Evolutionary conservation across 176 grass and related monocot genomes (phyloP).

Genomic region (Aechmea fasciata): DNA sequence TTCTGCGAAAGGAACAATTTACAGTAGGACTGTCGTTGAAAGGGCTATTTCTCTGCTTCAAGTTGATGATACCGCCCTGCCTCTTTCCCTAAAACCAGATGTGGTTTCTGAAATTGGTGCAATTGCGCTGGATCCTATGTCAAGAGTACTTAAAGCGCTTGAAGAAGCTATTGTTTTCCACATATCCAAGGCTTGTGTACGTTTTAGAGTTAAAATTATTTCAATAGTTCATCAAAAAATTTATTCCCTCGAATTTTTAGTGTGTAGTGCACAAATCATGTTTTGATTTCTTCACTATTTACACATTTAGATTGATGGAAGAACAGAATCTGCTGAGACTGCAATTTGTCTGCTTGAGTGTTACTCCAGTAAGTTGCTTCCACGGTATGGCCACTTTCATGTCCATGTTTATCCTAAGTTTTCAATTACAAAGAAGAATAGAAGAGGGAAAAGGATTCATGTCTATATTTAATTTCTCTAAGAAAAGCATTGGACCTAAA

Average conservation of each 20-base stretch:
- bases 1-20: conserved; percentile 48
- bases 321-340: conserved; percentile 25
- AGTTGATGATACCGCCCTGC: conserved; percentile 34
- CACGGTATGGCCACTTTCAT: conserved; percentile 47
- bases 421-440: neutral
- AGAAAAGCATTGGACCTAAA: too few relatives aligned
- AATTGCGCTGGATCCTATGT: conserved; percentile 37
- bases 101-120: conserved; percentile 67
- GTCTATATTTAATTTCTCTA: neutral
- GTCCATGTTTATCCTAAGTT: neutral
- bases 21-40: conserved; percentile 51
- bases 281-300: neutral
- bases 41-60: conserved; percentile 58
- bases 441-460: neutral
- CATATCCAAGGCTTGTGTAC: conserved; percentile 48
- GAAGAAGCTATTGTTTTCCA: conserved; percentile 53
- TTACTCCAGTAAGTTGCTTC: conserved; percentile 65
- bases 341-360: conserved; percentile 55
- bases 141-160: conserved; percentile 53
- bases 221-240: neutral
- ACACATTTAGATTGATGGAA: conserved; percentile 37
- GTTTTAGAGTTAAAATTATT: neutral
- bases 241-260: too few relatives aligned
- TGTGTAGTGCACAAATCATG: conserved; percentile 7
- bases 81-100: conserved; percentile 57